Percentiles rank a stretch among this genome's conserved stretches.
Evolutionary conservation across 2,329 filamentous ascomycete species (phyloP).

Genomic region (Fusarium oxysporum): DNA sequence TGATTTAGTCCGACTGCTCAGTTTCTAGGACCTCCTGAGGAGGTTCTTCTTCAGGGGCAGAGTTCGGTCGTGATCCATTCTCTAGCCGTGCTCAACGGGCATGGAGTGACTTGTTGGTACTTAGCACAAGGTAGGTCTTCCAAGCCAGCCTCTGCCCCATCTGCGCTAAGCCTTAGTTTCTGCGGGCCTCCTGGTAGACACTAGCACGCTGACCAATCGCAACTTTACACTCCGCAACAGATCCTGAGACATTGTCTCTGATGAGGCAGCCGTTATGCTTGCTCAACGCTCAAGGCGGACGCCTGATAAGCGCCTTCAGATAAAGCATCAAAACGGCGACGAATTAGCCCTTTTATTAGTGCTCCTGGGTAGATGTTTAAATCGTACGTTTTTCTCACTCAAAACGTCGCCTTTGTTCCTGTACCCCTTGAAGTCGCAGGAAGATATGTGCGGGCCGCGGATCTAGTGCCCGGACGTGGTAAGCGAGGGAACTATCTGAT

Average conservation of each 20-base stretch:
- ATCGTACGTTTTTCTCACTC: constrained; percentile 34
- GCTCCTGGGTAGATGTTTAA: constrained; percentile 7
- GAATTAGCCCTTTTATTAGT: constrained; percentile 17
- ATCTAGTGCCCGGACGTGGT: constrained; percentile 21
- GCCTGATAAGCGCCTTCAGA: constrained; percentile 20
- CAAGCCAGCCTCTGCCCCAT: constrained; percentile 28
- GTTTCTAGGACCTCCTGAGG: not conserved
- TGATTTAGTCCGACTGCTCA: not conserved
- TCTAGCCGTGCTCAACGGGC: constrained; percentile 8
- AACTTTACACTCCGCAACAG: constrained; percentile 4
- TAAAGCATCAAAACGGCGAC: constrained; percentile 26
- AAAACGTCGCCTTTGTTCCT: constrained; percentile 1
- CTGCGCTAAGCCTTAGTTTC: constrained; percentile 27
- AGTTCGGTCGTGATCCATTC: constrained; percentile 19
- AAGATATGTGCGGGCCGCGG: constrained; percentile 14
- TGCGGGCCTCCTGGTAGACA: constrained; percentile 13
- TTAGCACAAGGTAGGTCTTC: not conserved
- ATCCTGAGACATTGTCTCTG: constrained; percentile 38
- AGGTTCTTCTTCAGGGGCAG: constrained; percentile 9
- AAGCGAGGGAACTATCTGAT: not conserved
- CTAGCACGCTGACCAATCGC: constrained; percentile 31
- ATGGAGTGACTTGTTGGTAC: constrained; percentile 19
- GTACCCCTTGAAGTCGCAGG: constrained; percentile 7
- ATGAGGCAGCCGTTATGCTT: constrained; percentile 39
- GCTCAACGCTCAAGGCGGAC: constrained; percentile 27